phyloP scores from a whole-genome alignment of 2,329 filamentous ascomycete species.

The Microsporum audouinii region DNA sequence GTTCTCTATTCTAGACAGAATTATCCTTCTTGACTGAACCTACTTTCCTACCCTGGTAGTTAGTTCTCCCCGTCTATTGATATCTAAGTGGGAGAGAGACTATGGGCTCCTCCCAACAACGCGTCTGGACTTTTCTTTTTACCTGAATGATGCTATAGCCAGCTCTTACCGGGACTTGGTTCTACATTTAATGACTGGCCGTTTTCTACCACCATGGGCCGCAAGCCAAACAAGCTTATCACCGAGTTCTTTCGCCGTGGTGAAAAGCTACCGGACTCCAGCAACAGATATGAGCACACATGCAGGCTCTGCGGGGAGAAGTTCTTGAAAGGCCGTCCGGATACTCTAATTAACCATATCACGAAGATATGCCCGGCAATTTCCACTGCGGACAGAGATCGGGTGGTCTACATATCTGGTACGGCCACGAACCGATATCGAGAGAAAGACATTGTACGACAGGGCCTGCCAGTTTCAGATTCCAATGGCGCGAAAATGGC shows the following conservation, averaged over 20 bases:
- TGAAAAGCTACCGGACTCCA: conserved; percentile 73
- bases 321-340: conserved; percentile 80
- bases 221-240: conserved; percentile 73
- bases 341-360: conserved; percentile 69
- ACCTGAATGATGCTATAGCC: background rate
- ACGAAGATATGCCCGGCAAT: conserved; percentile 79
- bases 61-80: background rate
- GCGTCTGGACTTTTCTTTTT: background rate
- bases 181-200: background rate
- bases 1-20: background rate
- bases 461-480: conserved; percentile 20
- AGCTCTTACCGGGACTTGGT: background rate
- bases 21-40: background rate
- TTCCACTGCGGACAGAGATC: conserved; percentile 60
- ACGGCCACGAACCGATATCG: conserved; percentile 15
- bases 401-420: conserved; percentile 56
- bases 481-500: conserved; percentile 11
- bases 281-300: conserved; percentile 83
- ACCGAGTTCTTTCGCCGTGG: conserved; percentile 81
- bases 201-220: conserved; percentile 49
- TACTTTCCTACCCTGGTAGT: background rate
- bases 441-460: conserved; percentile 23
- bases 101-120: background rate
- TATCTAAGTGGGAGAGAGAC: background rate
- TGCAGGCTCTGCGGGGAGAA: conserved; percentile 81